Evolutionary conservation across 257 asterid species (phyloP).

Genomic region (Penstemon eatonii): DNA sequence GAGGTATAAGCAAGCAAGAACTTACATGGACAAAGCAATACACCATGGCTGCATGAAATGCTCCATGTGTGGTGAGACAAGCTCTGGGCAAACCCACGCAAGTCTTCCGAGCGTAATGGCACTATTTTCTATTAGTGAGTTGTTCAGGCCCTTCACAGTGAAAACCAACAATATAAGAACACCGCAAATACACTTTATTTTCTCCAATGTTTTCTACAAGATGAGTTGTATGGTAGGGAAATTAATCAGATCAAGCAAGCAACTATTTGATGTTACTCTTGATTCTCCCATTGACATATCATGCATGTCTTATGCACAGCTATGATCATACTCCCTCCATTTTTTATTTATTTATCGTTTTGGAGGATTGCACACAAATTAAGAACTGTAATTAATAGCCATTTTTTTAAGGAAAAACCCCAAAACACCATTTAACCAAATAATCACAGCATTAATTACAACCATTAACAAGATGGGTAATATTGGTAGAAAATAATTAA

Average conservation of each 20-base stretch:
- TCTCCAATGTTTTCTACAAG: slow-evolving; percentile 16
- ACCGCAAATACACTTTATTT: slow-evolving; percentile 6
- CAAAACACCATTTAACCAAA: too few relatives aligned
- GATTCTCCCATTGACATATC: slow-evolving; percentile 6
- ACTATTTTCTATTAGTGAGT: slow-evolving; percentile 88
- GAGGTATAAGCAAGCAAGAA: slow-evolving; percentile 17
- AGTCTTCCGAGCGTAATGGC: slow-evolving; percentile 94
- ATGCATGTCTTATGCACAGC: not conserved
- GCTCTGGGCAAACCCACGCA: slow-evolving; percentile 93
- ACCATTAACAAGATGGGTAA: too few relatives aligned
- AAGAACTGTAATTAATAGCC: too few relatives aligned
- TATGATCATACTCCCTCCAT: not conserved
- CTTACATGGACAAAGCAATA: slow-evolving; percentile 87
- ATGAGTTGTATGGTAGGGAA: slow-evolving; percentile 15
- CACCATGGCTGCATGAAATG: slow-evolving; percentile 98
- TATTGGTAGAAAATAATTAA: too few relatives aligned
- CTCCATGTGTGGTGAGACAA: slow-evolving; percentile 93
- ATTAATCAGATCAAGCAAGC: not conserved
- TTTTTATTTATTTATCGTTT: too few relatives aligned
- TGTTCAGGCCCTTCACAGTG: slow-evolving; percentile 64
- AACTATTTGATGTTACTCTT: not conserved
- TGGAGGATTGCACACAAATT: too few relatives aligned
- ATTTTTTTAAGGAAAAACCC: too few relatives aligned
- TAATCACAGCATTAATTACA: too few relatives aligned
- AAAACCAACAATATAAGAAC: slow-evolving; percentile 35